A percentile compares a stretch with the other conserved stretches of the same genome.
phyloP scores from a whole-genome alignment of 345 rosid genomes.

The Rubroshorea leprosula region DNA sequence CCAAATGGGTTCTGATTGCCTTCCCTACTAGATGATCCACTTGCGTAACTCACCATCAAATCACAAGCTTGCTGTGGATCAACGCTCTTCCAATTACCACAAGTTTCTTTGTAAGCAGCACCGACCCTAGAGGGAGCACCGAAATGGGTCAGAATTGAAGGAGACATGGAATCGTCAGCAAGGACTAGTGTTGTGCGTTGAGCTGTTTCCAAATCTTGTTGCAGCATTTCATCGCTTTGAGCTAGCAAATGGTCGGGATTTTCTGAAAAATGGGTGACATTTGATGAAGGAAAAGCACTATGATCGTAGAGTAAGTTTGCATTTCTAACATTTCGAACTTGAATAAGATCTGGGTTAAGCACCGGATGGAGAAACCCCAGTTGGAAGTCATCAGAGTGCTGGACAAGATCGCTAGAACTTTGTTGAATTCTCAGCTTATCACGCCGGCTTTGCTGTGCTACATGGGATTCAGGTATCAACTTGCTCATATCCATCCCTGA shows the following conservation, averaged over 20 bases:
- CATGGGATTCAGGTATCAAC: conserved; percentile 38
- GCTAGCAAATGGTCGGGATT: conserved; percentile 10
- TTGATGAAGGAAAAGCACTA: conserved; percentile 16
- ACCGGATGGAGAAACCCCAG: conserved; percentile 12
- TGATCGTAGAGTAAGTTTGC: conserved; percentile 22
- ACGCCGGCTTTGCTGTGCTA: conserved; percentile 52
- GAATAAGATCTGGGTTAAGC: conserved; percentile 28
- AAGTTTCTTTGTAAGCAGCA: conserved; percentile 25
- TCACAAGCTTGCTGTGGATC: conserved; percentile 28
- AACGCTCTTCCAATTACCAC: conserved; percentile 26
- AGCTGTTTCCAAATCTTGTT: conserved; percentile 9
- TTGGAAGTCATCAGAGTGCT: conserved; percentile 20
- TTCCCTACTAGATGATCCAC: conserved; percentile 30
- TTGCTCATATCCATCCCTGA: conserved; percentile 28
- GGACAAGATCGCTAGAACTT: conserved; percentile 5
- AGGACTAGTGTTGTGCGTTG: conserved; percentile 3
- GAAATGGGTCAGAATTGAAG: conserved; percentile 16
- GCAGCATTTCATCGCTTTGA: conserved; percentile 21
- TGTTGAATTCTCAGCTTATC: conserved; percentile 38
- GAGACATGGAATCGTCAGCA: conserved; percentile 18
- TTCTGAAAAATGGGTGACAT: conserved; percentile 19
- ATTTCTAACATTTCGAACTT: conserved; percentile 24
- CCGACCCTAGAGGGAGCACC: conserved; percentile 7
- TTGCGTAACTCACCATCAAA: conserved; percentile 38
- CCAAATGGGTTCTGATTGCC: conserved; percentile 25